Evolutionary conservation across 805 yeast genomes (phyloP).

Genomic region (Metschnikowia bowlesiae): DNA sequence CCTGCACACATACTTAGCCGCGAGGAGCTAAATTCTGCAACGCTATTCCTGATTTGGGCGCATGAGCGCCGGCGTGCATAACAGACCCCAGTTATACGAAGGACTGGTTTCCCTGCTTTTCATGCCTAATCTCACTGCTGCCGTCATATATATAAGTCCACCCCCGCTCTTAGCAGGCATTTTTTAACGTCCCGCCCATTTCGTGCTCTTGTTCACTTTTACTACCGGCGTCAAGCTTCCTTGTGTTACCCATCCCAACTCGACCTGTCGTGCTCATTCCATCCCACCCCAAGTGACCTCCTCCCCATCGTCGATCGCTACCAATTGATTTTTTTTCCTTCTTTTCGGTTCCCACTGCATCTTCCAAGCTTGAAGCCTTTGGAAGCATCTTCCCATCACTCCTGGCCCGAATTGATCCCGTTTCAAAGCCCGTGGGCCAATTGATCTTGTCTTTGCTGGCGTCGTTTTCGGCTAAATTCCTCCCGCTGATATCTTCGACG

Average conservation of each 20-base stretch:
- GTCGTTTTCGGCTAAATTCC: no score
- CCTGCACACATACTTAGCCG: neutral
- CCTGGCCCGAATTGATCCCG: no score
- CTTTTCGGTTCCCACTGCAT: no score
- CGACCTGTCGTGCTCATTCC: neutral
- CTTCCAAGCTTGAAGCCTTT: no score
- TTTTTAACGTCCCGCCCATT: neutral
- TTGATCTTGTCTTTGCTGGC: no score
- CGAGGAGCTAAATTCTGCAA: neutral
- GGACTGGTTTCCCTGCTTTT: neutral
- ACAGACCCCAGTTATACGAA: slow-evolving; percentile 2
- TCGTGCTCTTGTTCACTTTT: neutral
- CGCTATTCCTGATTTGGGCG: slow-evolving; percentile 2
- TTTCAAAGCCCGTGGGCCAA: no score
- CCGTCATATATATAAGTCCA: slow-evolving; percentile 2
- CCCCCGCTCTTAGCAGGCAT: neutral
- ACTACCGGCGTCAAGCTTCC: neutral
- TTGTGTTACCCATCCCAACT: neutral
- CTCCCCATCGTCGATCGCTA: neutral
- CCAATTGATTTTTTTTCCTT: neutral
- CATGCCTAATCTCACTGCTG: slow-evolving; percentile 1
- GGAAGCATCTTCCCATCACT: no score
- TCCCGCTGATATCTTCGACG: no score
- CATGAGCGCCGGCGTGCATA: slow-evolving; percentile 2
- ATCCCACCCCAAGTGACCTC: neutral